A percentile compares a stretch with the other conserved stretches of the same genome.
phyloP scores from a whole-genome alignment of 2,329 filamentous ascomycete genomes.

The Nannizziopsis arthrosporioides region DNA sequence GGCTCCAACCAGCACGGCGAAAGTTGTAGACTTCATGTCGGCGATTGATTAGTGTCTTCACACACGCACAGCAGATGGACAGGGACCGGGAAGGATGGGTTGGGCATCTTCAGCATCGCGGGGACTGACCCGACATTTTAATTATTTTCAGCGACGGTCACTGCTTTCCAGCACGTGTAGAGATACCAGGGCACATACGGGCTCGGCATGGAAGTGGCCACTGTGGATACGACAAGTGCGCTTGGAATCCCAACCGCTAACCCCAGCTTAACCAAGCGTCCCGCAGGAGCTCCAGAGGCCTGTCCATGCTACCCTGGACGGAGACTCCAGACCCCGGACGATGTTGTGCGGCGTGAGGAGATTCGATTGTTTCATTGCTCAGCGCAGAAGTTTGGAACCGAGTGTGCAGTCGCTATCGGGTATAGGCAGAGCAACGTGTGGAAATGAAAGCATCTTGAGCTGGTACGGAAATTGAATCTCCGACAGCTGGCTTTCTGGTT shows the following conservation, averaged over 20 bases:
- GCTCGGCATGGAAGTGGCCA: neutral
- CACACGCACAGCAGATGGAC: constrained; percentile 18
- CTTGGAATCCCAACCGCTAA: neutral
- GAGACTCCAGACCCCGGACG: no score
- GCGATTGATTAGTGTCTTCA: constrained; percentile 29
- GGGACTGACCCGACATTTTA: neutral
- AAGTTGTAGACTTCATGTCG: constrained; percentile 2
- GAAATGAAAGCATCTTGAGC: no score
- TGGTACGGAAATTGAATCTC: no score
- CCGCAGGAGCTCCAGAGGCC: neutral
- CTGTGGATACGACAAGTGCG: neutral
- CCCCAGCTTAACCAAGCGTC: neutral
- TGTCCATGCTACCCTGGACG: no score
- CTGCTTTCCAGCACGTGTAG: constrained; percentile 4
- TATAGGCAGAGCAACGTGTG: no score
- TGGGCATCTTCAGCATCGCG: neutral
- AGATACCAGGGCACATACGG: neutral
- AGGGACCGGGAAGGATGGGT: neutral
- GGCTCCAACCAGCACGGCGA: constrained; percentile 3
- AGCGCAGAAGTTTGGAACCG: neutral
- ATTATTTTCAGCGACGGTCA: neutral
- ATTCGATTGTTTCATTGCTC: constrained; percentile 7
- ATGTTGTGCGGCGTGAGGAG: neutral
- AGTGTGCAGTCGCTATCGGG: no score
- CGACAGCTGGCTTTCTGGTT: no score